phyloP scores from a whole-genome alignment of 352 stramenopile genomes.

The Globisporangium polare region DNA sequence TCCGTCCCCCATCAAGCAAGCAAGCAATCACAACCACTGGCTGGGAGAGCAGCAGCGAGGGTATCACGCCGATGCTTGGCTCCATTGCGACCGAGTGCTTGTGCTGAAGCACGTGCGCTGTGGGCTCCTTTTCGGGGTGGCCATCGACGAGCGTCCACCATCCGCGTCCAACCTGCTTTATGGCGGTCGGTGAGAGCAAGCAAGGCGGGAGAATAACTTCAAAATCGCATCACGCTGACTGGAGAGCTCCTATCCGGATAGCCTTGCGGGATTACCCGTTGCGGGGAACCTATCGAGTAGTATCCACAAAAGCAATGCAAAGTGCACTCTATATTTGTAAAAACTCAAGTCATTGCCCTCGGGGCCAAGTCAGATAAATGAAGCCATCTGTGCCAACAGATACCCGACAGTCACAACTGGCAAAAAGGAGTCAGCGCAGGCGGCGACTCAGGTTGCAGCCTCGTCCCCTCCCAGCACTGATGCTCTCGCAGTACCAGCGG shows the following conservation, averaged over 20 bases:
- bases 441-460: neutral
- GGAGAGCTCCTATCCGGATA: neutral
- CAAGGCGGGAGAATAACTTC: neutral
- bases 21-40: neutral
- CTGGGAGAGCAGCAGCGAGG: neutral
- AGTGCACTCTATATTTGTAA: neutral
- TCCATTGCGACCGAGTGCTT: too few species aligned
- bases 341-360: neutral
- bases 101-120: too few species aligned
- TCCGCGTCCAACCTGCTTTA: neutral
- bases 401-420: neutral
- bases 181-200: neutral
- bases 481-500: too few species aligned
- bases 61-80: too few species aligned
- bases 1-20: neutral
- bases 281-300: neutral
- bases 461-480: neutral
- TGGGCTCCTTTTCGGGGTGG: too few species aligned
- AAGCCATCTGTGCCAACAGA: neutral
- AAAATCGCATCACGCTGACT: neutral
- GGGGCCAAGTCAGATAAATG: neutral
- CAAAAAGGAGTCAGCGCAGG: neutral
- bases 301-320: neutral
- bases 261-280: neutral
- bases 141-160: neutral